Evolutionary conservation across 2,329 filamentous ascomycete species (phyloP), one percentile per base, ranked within the genome.

Genomic region (Botryosphaeria agaves): DNA sequence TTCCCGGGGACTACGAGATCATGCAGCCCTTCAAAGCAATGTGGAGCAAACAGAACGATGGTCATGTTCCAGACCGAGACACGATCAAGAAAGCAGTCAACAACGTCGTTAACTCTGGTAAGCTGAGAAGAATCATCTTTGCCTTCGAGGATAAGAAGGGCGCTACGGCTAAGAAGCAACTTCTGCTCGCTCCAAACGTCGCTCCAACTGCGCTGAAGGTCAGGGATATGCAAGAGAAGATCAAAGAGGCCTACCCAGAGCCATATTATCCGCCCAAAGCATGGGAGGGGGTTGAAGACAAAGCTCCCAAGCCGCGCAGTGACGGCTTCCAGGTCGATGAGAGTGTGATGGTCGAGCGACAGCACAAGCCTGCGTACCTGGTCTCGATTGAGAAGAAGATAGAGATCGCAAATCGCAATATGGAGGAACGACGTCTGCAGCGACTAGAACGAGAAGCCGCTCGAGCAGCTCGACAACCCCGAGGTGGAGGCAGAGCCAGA

Each of bases 1-100:
- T 65, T 31, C 66, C 69, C 3, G 56, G 63, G 21, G 59, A 65
- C 15, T 53, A 53, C 26, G 66, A 71, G 38, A 55, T 73, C n/a
- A 61, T 57, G 46, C 56, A 61, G 37, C 62, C 69, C 6, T 72
- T 70, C 37, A 49, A 56, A 9, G 59, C 59, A 3, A 49, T 59
- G 11, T 75, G 69, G 68, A 50, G 59, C 30, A 58, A 54, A 35
- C 41, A 48, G 6, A 42, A 54, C 34, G 45, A 55, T 34, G 45
- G 55, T 25, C 53, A 55, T 33, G 56, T 44, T 29, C 67, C 69
- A 0, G 64, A 72, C 37, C 51, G 57, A 20, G 55, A 60, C 21
- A 72, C 69, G 2, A 46, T 74, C 18, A 59, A 55, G 17, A 53
- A 52, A 9, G 51, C 62, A 2, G 47, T 72, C 29, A 65, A 63